phyloP scores from a whole-genome alignment of 805 yeast genomes.

The Metschnikowia shivogae region DNA sequence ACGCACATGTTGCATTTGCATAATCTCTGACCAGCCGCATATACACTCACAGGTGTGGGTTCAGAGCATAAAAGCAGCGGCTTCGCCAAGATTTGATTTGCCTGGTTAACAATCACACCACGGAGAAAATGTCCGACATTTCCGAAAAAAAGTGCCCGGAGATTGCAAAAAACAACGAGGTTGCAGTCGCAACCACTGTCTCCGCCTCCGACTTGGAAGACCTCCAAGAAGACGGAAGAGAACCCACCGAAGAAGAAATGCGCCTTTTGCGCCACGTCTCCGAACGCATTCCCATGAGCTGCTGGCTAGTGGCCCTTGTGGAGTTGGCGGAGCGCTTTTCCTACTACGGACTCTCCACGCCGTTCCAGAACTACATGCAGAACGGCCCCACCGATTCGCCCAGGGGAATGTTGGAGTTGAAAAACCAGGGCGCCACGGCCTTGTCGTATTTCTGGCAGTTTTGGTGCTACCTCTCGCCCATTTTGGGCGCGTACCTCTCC shows the following conservation, averaged over 20 bases:
- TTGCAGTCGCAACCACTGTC: neutral
- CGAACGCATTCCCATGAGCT: constrained; percentile 12
- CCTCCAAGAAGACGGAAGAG: constrained; percentile 4
- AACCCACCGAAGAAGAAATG: constrained; percentile 52
- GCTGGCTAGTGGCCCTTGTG: constrained; percentile 15
- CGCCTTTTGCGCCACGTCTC: constrained; percentile 50
- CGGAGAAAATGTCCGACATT: neutral
- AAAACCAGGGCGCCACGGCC: constrained; percentile 12
- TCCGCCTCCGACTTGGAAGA: constrained; percentile 5
- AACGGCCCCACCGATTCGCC: constrained; percentile 12
- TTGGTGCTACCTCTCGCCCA: constrained; percentile 13
- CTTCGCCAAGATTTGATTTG: neutral
- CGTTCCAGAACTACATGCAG: constrained; percentile 17
- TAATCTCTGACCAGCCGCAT: constrained; percentile 1
- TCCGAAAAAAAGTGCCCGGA: neutral
- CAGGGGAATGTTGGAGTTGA: constrained; percentile 9
- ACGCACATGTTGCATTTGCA: neutral
- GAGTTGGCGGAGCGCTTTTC: constrained; percentile 16
- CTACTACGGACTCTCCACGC: constrained; percentile 15
- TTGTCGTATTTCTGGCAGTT: constrained; percentile 15
- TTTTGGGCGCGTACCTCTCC: constrained; percentile 42
- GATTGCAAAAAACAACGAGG: constrained; percentile 1
- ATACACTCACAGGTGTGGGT: neutral
- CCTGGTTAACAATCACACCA: too few species aligned
- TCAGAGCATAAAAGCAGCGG: neutral